Evolutionary conservation across 768 basidiomycete species (phyloP), one percentile per base, ranked within the genome.

Genomic region (Mycena maculata): DNA sequence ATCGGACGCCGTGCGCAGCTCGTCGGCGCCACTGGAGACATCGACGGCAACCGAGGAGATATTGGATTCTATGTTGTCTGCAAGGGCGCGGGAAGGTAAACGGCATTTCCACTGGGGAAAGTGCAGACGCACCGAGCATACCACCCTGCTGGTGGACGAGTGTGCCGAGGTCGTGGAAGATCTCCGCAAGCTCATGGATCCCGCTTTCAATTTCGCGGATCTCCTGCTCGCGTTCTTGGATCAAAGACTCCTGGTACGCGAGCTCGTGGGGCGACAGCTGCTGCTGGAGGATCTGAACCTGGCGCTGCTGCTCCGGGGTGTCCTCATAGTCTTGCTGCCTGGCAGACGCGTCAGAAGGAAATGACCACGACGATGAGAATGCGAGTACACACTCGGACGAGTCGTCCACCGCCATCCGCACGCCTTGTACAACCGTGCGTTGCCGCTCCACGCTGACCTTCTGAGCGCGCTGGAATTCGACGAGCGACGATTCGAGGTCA

Each of bases 171-270:
- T 99, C 97, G 53, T 94, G 89, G 84, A 99, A 99, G 75, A 99
- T 98, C 78, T 98, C 95, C 23, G 93, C 88, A 47, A 99, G 80
- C 77, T 99, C 98, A 74, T 97, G 95, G 60, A 99, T 98, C 10
- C 98, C 97, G 7, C 89, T 90, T 79, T 99, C 98, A 58, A 99
- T 99, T 76, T 99, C 96, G 58, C 93, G 88, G 59, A 99, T 99
- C 74, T 99, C 98, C 0, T 85, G 86, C 76, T 99, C 97, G n/a
- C 98, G 92, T 75, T 99, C 98, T 54, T 92, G 90, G 59, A 98
- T 95, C 39, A 99, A 81, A 11, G 94, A 93, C 75, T 99, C 97
- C 76, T 99, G 97, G 76, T 96, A 96, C 15, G 94, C 94, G 22
- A 99, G 86, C 78, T 98, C 97, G 67, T 93, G 92, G 0, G 94